Evolutionary conservation across 2,329 filamentous ascomycete genomes (phyloP).

Genomic region (Beauveria scarabaeidicola): DNA sequence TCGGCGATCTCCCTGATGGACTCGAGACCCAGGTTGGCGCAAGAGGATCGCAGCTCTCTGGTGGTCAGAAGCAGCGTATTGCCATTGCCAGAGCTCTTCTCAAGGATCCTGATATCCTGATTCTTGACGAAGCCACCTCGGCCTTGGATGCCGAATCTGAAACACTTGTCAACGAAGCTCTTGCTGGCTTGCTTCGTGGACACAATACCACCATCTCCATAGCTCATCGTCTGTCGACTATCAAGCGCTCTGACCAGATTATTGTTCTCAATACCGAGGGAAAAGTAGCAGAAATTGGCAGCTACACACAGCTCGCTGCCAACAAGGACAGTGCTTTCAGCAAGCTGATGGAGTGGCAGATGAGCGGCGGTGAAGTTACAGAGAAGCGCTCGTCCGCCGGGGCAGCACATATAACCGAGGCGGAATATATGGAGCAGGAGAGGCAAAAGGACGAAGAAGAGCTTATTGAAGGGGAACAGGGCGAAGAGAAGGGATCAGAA

Average conservation of each 20-base stretch:
- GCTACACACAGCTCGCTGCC: slow-evolving; percentile 66
- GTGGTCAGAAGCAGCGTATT: slow-evolving; percentile 95
- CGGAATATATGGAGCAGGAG: slow-evolving; percentile 38
- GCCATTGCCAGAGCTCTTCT: slow-evolving; percentile 91
- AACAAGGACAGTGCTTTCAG: slow-evolving; percentile 77
- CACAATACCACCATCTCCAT: slow-evolving; percentile 97
- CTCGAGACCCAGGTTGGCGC: slow-evolving; percentile 91
- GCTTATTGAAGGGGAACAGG: slow-evolving; percentile 27
- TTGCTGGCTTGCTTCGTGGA: slow-evolving; percentile 70
- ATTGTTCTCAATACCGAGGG: slow-evolving; percentile 85
- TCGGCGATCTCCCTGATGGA: slow-evolving; percentile 91
- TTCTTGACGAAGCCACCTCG: slow-evolving; percentile 92
- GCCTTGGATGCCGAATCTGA: slow-evolving; percentile 95
- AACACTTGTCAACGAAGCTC: slow-evolving; percentile 87
- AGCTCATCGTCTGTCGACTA: slow-evolving; percentile 89
- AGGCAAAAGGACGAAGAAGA: slow-evolving; percentile 31
- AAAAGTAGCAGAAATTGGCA: slow-evolving; percentile 82
- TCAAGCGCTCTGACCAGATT: slow-evolving; percentile 90
- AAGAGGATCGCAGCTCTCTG: slow-evolving; percentile 85
- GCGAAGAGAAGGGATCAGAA: slow-evolving; percentile 22
- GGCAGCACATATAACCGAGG: slow-evolving; percentile 38
- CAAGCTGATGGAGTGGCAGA: slow-evolving; percentile 97
- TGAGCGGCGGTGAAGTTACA: slow-evolving; percentile 68
- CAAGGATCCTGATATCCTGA: slow-evolving; percentile 93
- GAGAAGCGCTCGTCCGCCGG: slow-evolving; percentile 28